A percentile compares a stretch with the other conserved stretches of the same genome.
Evolutionary conservation across 331 rosid genomes (phyloP).

Genomic region (Erythrophleum ivorense): DNA sequence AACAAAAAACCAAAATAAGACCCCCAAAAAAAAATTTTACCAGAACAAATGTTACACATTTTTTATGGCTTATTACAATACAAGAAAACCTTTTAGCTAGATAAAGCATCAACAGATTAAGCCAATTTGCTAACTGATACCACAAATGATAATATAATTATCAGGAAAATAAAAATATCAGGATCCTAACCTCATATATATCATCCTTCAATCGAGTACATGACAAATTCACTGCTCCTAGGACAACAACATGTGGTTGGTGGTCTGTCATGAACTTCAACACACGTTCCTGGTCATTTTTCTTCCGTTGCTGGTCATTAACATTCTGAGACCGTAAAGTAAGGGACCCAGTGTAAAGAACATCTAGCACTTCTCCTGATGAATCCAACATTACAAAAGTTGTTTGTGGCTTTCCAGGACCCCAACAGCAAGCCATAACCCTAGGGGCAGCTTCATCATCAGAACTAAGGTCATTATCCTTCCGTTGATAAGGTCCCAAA

Average conservation of each 20-base stretch:
- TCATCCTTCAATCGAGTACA: constrained; percentile 94
- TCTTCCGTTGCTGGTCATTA: constrained; percentile 88
- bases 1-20: too few relatives aligned
- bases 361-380: constrained; percentile 93
- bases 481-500: constrained; percentile 91
- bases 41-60: not conserved
- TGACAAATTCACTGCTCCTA: constrained; percentile 93
- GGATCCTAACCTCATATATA: constrained; percentile 81
- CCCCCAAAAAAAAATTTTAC: not conserved
- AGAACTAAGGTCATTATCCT: constrained; percentile 79
- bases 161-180: constrained; percentile 17
- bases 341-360: constrained; percentile 88
- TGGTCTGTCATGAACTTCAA: constrained; percentile 99
- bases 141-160: not conserved
- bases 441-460: constrained; percentile 96
- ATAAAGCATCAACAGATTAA: not conserved
- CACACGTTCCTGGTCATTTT: constrained; percentile 91
- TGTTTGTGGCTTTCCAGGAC: constrained; percentile 96
- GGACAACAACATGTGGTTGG: constrained; percentile 96
- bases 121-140: not conserved
- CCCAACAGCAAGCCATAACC: constrained; percentile 99
- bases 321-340: constrained; percentile 84
- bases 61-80: not conserved
- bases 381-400: constrained; percentile 98
- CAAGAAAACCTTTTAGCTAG: not conserved